Evolutionary conservation across 306 rosid species (phyloP).

Genomic region (Quercus aquifolioides): DNA sequence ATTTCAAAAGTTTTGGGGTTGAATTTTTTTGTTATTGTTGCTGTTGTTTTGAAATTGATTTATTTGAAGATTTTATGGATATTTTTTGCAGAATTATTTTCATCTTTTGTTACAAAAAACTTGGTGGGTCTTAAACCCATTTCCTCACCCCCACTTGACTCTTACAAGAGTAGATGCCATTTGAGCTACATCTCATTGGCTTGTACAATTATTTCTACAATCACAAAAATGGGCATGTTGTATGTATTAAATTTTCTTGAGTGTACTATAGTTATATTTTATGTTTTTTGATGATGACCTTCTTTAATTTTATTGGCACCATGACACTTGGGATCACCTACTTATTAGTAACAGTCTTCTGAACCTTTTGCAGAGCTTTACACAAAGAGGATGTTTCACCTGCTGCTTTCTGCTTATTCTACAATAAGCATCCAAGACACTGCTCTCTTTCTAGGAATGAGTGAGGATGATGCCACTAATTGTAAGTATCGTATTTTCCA

Average conservation of each 20-base stretch:
- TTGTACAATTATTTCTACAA: too few species aligned
- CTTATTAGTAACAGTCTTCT: not conserved
- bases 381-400: conserved; percentile 83
- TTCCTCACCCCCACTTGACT: too few species aligned
- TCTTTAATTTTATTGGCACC: not conserved
- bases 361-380: conserved; percentile 65
- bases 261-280: not conserved
- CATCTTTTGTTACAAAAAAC: too few species aligned
- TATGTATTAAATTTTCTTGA: not conserved
- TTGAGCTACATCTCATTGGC: too few species aligned
- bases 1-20: too few species aligned
- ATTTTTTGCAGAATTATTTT: not conserved
- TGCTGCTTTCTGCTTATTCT: conserved; percentile 86
- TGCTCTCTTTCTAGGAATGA: conserved; percentile 86
- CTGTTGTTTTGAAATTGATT: not conserved
- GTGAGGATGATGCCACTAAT: conserved; percentile 57
- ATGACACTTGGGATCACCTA: not conserved
- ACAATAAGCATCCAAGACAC: conserved; percentile 76
- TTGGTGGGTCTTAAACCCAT: too few species aligned
- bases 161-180: too few species aligned
- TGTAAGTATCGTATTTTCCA: conserved; percentile 51
- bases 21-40: too few species aligned
- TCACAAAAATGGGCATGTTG: not conserved
- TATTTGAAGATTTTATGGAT: too few species aligned
- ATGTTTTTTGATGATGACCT: not conserved